A percentile compares a stretch with the other conserved stretches of the same genome.
Evolutionary conservation across 2,329 filamentous ascomycete genomes (phyloP).

Genomic region (Cryphonectria carpinicola): DNA sequence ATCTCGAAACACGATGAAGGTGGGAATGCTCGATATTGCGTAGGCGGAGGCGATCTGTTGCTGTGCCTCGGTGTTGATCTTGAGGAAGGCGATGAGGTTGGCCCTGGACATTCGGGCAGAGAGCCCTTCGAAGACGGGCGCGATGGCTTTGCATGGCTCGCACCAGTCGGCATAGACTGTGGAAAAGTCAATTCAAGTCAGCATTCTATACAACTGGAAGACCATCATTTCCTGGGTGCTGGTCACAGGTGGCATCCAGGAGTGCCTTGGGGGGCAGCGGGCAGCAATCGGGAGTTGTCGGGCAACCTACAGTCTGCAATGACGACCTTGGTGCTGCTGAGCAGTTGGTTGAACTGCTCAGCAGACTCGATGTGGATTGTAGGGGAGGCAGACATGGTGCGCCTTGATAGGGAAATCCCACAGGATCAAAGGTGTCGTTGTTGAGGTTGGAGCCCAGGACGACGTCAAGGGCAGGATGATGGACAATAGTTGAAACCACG

Average conservation of each 20-base stretch:
- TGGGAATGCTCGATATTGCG: conserved; percentile 77
- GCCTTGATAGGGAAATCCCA: not conserved
- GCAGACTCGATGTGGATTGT: conserved; percentile 47
- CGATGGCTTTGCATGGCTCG: conserved; percentile 80
- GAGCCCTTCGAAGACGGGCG: conserved; percentile 80
- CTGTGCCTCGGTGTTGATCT: conserved; percentile 82
- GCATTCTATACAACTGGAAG: not conserved
- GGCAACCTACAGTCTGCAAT: conserved; percentile 80
- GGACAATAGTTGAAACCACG: not conserved
- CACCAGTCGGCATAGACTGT: conserved; percentile 90
- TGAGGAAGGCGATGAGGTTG: conserved; percentile 79
- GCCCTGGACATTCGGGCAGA: conserved; percentile 71
- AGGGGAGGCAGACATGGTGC: conserved; percentile 34
- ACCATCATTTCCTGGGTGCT: not conserved
- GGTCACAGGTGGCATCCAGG: not conserved
- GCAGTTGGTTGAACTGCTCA: conserved; percentile 68
- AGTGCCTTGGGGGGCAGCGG: not conserved
- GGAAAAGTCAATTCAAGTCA: conserved; percentile 24
- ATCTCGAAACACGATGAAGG: conserved; percentile 87
- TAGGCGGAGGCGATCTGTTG: conserved; percentile 75
- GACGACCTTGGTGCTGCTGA: conserved; percentile 76
- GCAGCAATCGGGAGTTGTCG: conserved; percentile 11
- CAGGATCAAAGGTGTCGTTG: not conserved
- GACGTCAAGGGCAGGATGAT: not conserved
- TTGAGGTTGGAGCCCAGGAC: not conserved